Evolutionary conservation across 1,284 basidiomycete species (phyloP).

Genomic region (Fomitiporia mediterranea): DNA sequence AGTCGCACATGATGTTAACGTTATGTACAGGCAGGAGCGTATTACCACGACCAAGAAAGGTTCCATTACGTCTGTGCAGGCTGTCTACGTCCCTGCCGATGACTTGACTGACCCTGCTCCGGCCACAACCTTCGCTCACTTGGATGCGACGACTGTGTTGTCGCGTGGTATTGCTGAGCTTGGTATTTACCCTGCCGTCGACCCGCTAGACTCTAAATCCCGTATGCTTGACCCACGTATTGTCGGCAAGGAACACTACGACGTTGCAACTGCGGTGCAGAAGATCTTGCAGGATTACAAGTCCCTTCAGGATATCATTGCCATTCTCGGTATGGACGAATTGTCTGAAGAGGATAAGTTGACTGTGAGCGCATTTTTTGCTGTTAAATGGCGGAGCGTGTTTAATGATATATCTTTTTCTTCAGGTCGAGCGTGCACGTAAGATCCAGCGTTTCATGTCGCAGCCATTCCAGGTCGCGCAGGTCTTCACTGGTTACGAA

Average conservation of each 20-base stretch:
- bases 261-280: conserved; percentile 92
- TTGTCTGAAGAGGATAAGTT: conserved; percentile 99
- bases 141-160: conserved; percentile 98
- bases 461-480: conserved; percentile 98
- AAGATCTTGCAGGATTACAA: conserved; percentile 99
- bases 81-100: conserved; percentile 99
- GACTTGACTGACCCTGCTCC: conserved; percentile 99
- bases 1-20: conserved; percentile 25
- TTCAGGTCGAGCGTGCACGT: conserved; percentile 81
- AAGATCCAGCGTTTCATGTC: conserved; percentile 99
- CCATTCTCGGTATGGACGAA: conserved; percentile 99
- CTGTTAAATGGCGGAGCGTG: neutral
- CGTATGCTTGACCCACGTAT: conserved; percentile 99
- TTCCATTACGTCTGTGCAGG: conserved; percentile 93
- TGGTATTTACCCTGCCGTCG: conserved; percentile 99
- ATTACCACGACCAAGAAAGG: conserved; percentile 99
- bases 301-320: conserved; percentile 95
- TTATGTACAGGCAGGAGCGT: conserved; percentile 77
- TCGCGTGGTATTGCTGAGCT: conserved; percentile 99
- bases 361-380: conserved; percentile 56
- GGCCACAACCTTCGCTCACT: conserved; percentile 98
- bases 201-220: conserved; percentile 98
- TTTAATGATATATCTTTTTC: conserved; percentile 18
- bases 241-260: conserved; percentile 89
- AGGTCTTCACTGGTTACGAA: conserved; percentile 99